A percentile compares a stretch with the other conserved stretches of the same genome.
Evolutionary conservation across 768 basidiomycete genomes (phyloP).

Genomic region (Boletus rubescentipes): DNA sequence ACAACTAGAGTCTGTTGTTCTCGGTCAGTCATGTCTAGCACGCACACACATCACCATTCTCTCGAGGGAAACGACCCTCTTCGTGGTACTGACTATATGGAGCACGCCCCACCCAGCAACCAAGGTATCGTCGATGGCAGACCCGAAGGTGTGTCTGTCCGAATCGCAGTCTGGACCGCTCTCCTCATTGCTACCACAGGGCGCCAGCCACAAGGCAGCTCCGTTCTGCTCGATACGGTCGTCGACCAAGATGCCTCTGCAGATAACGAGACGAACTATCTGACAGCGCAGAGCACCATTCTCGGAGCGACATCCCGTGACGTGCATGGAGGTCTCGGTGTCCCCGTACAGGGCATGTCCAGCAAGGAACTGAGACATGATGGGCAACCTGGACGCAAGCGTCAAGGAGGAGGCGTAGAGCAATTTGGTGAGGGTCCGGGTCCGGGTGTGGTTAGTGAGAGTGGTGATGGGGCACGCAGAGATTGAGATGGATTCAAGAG

Average conservation of each 20-base stretch:
- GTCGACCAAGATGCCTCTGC: conserved; percentile 34
- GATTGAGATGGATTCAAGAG: conserved; percentile 9
- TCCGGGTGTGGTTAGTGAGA: not conserved
- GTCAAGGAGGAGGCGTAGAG: conserved; percentile 18
- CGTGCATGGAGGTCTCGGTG: conserved; percentile 31
- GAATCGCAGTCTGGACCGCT: not conserved
- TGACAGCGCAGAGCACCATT: conserved; percentile 21
- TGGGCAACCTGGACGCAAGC: conserved; percentile 32
- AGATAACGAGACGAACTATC: conserved; percentile 8
- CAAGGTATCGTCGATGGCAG: conserved; percentile 24
- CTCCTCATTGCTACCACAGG: conserved; percentile 1
- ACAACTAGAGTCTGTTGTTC: not conserved
- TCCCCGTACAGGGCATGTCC: conserved; percentile 33
- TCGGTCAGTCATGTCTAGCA: conserved; percentile 5
- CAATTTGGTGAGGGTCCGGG: conserved; percentile 14
- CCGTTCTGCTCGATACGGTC: conserved; percentile 29
- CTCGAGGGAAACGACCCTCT: conserved; percentile 20
- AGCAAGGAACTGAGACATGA: conserved; percentile 37
- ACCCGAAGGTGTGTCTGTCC: conserved; percentile 10
- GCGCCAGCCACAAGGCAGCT: conserved; percentile 11
- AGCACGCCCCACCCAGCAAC: conserved; percentile 7
- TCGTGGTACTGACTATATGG: conserved; percentile 16
- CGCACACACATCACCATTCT: conserved; percentile 20
- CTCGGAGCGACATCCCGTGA: conserved; percentile 36
- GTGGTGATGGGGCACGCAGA: not conserved